Conservation (phyloP, 306 rosid genomes). For the Phaseolus lunatus region DNA sequence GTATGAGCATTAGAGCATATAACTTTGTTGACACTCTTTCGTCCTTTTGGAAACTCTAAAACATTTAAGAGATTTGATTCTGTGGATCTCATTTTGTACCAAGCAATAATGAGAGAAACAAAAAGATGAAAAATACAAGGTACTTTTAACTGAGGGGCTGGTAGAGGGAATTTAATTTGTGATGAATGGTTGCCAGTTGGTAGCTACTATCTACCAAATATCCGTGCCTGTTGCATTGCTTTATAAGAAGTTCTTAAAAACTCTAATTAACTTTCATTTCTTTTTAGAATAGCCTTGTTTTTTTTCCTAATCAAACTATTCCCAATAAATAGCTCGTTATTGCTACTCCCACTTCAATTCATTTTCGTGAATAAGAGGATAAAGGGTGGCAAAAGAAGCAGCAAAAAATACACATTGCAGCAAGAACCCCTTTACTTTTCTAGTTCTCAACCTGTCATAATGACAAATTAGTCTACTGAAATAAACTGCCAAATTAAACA, state of each 20-base stretch:
- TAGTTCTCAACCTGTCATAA: not conserved
- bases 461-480: not conserved
- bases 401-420: not conserved
- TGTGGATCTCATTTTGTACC: constrained; percentile 25
- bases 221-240: constrained; percentile 1
- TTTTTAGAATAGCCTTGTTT: not conserved
- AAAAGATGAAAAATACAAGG: not conserved
- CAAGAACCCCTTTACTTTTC: not conserved
- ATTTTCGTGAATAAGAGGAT: not conserved
- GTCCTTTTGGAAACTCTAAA: constrained; percentile 12
- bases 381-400: not conserved
- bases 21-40: not conserved
- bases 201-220: constrained; percentile 32
- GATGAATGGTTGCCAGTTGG: constrained; percentile 48
- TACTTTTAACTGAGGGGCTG: not conserved
- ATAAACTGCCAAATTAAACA: constrained; percentile 25
- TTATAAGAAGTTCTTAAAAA: not conserved
- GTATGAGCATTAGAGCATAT: not conserved
- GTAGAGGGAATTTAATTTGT: constrained; percentile 34
- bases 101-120: not conserved
- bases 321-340: not conserved
- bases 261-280: not conserved
- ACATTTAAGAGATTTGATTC: not conserved
- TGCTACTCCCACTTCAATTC: too few species aligned
- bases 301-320: not conserved